Evolutionary conservation across 2,329 filamentous ascomycete genomes (phyloP), one percentile per base, ranked within the genome.

Genomic region (Trichophyton mentagrophytes): DNA sequence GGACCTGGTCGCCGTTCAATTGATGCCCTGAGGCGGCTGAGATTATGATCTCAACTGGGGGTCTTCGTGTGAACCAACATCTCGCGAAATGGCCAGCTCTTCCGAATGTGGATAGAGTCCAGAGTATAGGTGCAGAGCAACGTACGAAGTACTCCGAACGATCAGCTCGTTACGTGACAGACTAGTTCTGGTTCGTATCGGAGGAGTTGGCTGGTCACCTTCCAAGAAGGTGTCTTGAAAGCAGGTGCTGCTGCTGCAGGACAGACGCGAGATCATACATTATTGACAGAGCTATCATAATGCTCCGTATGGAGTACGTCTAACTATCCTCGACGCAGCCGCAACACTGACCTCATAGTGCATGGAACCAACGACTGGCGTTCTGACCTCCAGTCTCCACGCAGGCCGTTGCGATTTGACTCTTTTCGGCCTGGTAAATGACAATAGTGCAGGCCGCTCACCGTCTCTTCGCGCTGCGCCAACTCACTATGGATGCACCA

Each of bases 1-100:
- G 51, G 51, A 55, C 51, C 51, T 55, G n/a, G 51, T 55, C 51
- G 51, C 51, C 51, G 51, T 55, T 55, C 27, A 17, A 27, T n/a
- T 55, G 15, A 55, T 55, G 30, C n/a, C n/a, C 30, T 36, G 27
- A 55, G 51, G 51, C 25, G 51, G 51, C 51, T 55, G 27, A 55
- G 27, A 36, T 55, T 55, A 30, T 9, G 27, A 55, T 55, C 51
- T 15, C 13, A 9, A 20, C 51, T n/a, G 15, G 51, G 25, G 22
- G 25, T 55, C 7, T 55, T 36, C 51, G 51, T 55, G 25, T 55
- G 44, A 20, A 25, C 46, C 11, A 20, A n/a, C 27, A n/a, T 55
- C 51, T 55, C 51, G 27, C 51, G 51, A 55, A 36, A 27, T 17
- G 13, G 33, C 7, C 51, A 55, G 27, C 27, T 17, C 15, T 8